Conservation (phyloP, 805 yeast species). For the Monosporozyma servazzii region DNA sequence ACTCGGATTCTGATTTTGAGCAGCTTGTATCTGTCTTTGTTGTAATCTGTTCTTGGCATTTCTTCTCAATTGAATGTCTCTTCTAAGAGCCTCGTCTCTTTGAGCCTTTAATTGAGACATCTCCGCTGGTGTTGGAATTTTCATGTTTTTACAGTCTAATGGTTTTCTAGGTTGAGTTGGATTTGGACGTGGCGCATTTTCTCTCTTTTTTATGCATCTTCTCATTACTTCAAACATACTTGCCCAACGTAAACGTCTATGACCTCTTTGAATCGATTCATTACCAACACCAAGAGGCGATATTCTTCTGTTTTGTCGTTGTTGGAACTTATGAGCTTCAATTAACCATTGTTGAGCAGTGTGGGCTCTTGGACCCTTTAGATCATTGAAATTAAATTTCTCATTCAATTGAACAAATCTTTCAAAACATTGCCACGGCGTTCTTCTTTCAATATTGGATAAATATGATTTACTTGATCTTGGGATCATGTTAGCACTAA, state of each 20-base stretch:
- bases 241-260: constrained; percentile 85
- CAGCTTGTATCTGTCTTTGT: constrained; percentile 18
- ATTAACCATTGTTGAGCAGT: constrained; percentile 88
- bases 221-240: constrained; percentile 94
- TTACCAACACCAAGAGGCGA: constrained; percentile 90
- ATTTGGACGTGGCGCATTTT: constrained; percentile 57
- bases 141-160: constrained; percentile 35
- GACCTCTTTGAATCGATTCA: constrained; percentile 91
- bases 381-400: constrained; percentile 73
- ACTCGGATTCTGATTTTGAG: constrained; percentile 5
- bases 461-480: constrained; percentile 60
- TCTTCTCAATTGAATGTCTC: constrained; percentile 35
- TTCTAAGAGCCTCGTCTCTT: constrained; percentile 77
- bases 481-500: constrained; percentile 69
- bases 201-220: constrained; percentile 82
- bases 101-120: constrained; percentile 75
- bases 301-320: constrained; percentile 77
- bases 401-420: constrained; percentile 89
- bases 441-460: constrained; percentile 86
- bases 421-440: constrained; percentile 99
- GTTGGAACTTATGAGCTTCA: constrained; percentile 81
- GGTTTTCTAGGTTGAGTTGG: constrained; percentile 35
- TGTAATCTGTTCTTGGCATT: constrained; percentile 25
- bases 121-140: constrained; percentile 75
- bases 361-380: constrained; percentile 78